These are phyloP conservation scores for Ophiostoma himal-ulmi DNA, from an alignment of 2,329 filamentous ascomycete genomes.

Conservation along the genomic window DNA sequence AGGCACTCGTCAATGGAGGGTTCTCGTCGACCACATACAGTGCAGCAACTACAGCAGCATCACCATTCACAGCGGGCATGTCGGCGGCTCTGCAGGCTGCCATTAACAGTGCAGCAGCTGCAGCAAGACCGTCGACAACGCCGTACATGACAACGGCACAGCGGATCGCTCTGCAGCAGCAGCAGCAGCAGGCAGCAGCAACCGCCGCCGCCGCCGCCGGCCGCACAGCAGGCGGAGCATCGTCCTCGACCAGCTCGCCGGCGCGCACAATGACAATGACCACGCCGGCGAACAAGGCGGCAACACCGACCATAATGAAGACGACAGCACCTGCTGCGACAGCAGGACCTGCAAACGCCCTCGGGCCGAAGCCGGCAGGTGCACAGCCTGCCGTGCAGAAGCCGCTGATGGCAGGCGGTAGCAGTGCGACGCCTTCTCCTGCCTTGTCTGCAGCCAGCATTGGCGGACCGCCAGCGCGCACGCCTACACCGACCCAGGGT, in stretches of 20 bases:
- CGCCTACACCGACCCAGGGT: conserved; percentile 7
- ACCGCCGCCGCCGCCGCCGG: not conserved
- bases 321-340: not conserved
- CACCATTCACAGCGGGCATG: conserved; percentile 20
- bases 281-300: not conserved
- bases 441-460: not conserved
- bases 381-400: not conserved
- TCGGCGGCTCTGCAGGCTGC: conserved; percentile 19
- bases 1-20: conserved; percentile 2
- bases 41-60: conserved; percentile 13
- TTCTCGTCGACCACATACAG: conserved; percentile 6
- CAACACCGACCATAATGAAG: not conserved
- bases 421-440: not conserved
- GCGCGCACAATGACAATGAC: not conserved
- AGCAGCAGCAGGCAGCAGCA: not conserved
- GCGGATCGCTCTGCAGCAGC: conserved; percentile 13
- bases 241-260: not conserved
- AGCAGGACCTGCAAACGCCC: not conserved
- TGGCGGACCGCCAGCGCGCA: not conserved
- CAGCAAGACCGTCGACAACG: conserved; percentile 13
- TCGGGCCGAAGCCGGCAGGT: not conserved
- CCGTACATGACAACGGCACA: conserved; percentile 18
- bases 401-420: not conserved
- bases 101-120: conserved; percentile 20
- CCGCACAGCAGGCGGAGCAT: not conserved